These are phyloP conservation scores for Ambrosiella beaveri DNA, from an alignment of 2,329 filamentous ascomycete genomes.

Conservation along the genomic window DNA sequence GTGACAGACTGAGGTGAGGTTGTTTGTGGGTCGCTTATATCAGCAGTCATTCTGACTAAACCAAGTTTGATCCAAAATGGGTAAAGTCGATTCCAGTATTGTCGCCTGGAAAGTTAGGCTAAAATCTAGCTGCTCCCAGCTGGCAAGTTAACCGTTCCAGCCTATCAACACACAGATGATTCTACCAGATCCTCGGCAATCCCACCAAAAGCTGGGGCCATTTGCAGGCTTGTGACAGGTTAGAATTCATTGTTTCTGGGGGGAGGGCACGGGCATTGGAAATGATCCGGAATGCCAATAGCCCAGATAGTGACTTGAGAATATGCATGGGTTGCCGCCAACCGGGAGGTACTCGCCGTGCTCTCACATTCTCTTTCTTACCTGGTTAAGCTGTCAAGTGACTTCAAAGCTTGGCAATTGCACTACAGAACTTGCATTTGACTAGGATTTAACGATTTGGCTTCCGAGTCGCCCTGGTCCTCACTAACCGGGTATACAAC, in stretches of 20 bases:
- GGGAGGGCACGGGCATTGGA: not conserved
- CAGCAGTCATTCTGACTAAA: not conserved
- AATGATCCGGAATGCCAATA: not conserved
- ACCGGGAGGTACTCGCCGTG: not conserved
- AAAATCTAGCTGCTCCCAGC: not conserved
- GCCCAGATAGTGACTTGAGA: not conserved
- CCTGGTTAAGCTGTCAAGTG: slow-evolving; percentile 5
- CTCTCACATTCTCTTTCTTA: not conserved
- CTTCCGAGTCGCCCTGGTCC: not conserved
- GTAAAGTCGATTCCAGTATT: too few relatives aligned
- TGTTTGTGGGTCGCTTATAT: not conserved
- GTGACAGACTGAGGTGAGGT: too few relatives aligned
- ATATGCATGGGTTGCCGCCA: not conserved
- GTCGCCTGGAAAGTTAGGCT: slow-evolving; percentile 11
- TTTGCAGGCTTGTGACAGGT: not conserved
- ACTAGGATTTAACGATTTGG: not conserved
- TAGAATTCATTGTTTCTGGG: not conserved
- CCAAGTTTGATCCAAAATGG: not conserved
- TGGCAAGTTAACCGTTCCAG: slow-evolving; percentile 10
- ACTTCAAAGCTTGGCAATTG: not conserved
- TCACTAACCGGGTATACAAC: not conserved
- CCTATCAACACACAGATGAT: slow-evolving; percentile 31
- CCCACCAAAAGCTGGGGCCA: slow-evolving; percentile 5
- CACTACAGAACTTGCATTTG: not conserved
- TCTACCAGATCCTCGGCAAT: slow-evolving; percentile 35